Evolutionary conservation across 1,284 basidiomycete species (phyloP), one percentile per base, ranked within the genome.

Genomic region (Fomitopsis palustris): DNA sequence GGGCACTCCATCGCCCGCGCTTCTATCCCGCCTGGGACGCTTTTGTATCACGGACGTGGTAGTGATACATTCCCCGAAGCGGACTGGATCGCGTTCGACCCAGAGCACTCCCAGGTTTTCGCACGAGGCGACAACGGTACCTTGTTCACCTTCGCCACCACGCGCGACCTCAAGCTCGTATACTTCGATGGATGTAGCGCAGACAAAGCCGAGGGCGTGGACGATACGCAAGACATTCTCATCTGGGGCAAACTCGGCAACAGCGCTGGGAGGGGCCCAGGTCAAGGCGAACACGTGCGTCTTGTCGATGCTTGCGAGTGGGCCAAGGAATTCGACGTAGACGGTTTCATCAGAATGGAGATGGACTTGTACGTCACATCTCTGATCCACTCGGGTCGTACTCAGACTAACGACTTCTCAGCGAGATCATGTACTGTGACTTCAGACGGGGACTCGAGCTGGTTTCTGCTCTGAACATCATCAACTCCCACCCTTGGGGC

Each of bases 381-480:
- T 16, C 12, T 35, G 12, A 12, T 29, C 21, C 4, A 9, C n/a
- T 17, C 17, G 23, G 27, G 12, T 17, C 6, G 7, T 4, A 10
- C 14, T 3, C 7, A 23, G 1, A 27, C 49, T 37, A 10, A 52
- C 3, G 4, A 35, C 16, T 5, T 29, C 3, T 16, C 7, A 52
- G 49, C 17, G 49, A 52, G n/a, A 52, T 52, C 31, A 52, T 52
- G 31, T 52, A 52, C 19, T 52, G 49, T 31, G 49, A 52, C 49
- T 52, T 52, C 49, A 52, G 31, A 16, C 49, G 33, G 21, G 49
- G 49, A 8, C 49, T 52, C 4, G 31, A 52, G 49, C 33, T 52
- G 2, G 49, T 52, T 19, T 52, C 49, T 31, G 49, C 49, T 14
- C 33, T 52, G 17, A 52, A 52, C 31, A 35, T 33, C 9, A 35